Percentiles rank a stretch among this genome's conserved stretches.
These are phyloP conservation scores for Podila minutissima DNA, from an alignment of 192 early-diverging fungal genomes.

Conservation along the genomic window DNA sequence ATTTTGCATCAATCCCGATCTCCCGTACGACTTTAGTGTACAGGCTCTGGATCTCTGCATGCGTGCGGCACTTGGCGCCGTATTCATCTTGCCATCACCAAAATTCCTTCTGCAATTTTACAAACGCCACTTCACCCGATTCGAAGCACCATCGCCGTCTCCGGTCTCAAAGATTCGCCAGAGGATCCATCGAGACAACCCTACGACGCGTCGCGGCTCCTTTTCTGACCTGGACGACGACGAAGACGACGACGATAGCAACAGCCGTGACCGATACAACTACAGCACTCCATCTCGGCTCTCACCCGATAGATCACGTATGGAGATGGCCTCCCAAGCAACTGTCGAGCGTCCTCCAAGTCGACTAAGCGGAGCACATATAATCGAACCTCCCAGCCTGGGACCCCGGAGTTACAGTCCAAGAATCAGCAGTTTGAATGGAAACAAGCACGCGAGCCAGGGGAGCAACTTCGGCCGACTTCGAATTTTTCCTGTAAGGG, in stretches of 20 bases:
- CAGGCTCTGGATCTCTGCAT: slow-evolving; percentile 44
- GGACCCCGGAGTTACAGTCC: background rate
- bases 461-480: background rate
- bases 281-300: background rate
- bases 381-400: background rate
- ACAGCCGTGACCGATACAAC: background rate
- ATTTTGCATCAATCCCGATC: background rate
- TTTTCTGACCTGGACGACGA: background rate
- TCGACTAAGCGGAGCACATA: background rate
- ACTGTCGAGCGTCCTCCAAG: background rate
- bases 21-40: slow-evolving; percentile 9
- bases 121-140: slow-evolving; percentile 13
- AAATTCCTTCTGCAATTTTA: slow-evolving; percentile 24
- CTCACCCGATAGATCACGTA: background rate
- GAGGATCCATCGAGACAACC: background rate
- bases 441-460: background rate
- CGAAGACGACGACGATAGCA: background rate
- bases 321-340: background rate
- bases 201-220: background rate
- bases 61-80: slow-evolving; percentile 23
- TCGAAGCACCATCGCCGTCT: background rate
- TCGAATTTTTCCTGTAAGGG: background rate
- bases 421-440: background rate
- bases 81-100: slow-evolving; percentile 35
- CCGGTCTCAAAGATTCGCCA: background rate